phyloP scores from a whole-genome alignment of 306 rosid genomes.

The Lagenaria siceraria region DNA sequence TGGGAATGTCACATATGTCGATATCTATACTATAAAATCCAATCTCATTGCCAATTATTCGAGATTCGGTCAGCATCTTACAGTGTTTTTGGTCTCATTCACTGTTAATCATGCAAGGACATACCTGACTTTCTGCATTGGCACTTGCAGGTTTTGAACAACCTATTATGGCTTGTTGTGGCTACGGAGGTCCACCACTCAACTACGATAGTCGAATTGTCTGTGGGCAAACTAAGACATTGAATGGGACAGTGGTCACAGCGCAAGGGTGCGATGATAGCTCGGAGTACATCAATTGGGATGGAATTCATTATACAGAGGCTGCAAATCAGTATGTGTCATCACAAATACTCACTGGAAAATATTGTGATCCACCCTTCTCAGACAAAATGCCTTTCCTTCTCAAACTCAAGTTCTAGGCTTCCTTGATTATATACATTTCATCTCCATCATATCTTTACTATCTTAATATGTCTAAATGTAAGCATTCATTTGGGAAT shows the following conservation, averaged over 20 bases:
- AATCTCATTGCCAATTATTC: constrained; percentile 60
- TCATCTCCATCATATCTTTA: constrained; percentile 9
- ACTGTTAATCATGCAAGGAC: background rate
- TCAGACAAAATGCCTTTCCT: constrained; percentile 73
- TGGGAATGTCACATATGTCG: constrained; percentile 52
- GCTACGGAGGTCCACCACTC: constrained; percentile 83
- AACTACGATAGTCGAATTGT: constrained; percentile 46
- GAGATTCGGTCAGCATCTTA: constrained; percentile 32
- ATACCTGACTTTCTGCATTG: constrained; percentile 3
- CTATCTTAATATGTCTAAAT: background rate
- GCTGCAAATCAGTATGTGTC: constrained; percentile 70
- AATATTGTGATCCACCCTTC: constrained; percentile 75
- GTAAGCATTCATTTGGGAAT: background rate
- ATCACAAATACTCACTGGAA: constrained; percentile 73
- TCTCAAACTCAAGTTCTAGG: constrained; percentile 49
- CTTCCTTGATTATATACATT: background rate
- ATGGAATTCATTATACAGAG: constrained; percentile 86
- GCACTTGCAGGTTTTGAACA: constrained; percentile 49
- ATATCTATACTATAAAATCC: constrained; percentile 57
- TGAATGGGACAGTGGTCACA: constrained; percentile 57
- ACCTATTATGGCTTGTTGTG: constrained; percentile 84
- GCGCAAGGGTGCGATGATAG: constrained; percentile 56
- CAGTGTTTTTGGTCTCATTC: background rate
- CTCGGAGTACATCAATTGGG: constrained; percentile 60
- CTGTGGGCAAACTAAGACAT: constrained; percentile 59